Percentiles rank a stretch among this genome's conserved stretches.
Conservation (phyloP, 768 basidiomycete species). For the Hemileccinum rubropunctum region DNA sequence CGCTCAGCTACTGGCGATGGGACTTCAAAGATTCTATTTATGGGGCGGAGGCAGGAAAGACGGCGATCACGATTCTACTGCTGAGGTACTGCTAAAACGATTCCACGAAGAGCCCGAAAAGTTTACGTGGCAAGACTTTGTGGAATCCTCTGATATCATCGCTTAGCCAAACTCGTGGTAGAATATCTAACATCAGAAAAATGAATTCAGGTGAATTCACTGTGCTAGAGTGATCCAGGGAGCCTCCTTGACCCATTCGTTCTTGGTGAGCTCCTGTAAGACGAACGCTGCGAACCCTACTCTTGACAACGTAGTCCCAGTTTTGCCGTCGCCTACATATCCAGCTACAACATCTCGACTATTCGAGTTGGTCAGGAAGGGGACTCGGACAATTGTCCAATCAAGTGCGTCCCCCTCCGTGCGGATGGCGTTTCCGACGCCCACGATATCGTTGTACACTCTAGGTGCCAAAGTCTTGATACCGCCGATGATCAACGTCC, state of each 20-base stretch:
- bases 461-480: constrained; percentile 42
- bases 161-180: constrained; percentile 9
- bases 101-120: constrained; percentile 79
- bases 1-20: constrained; percentile 78
- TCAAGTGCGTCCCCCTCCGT: constrained; percentile 48
- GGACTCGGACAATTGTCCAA: constrained; percentile 73
- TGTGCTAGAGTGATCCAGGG: constrained; percentile 29
- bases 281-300: constrained; percentile 61
- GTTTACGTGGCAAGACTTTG: constrained; percentile 80
- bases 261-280: constrained; percentile 52
- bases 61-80: background rate
- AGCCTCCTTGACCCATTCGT: constrained; percentile 53
- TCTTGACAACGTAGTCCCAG: constrained; percentile 49
- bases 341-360: constrained; percentile 52
- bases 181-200: too few species aligned
- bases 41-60: constrained; percentile 41
- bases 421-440: constrained; percentile 55
- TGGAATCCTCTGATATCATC: constrained; percentile 44
- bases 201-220: too few species aligned
- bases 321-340: constrained; percentile 64
- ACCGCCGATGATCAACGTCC: constrained; percentile 37
- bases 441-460: constrained; percentile 70
- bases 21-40: constrained; percentile 84
- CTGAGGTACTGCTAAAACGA: constrained; percentile 50
- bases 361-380: constrained; percentile 51